These are phyloP conservation scores for Chytriomyces sp. DNA, from an alignment of 192 early-diverging fungal species.

Conservation along the genomic window DNA sequence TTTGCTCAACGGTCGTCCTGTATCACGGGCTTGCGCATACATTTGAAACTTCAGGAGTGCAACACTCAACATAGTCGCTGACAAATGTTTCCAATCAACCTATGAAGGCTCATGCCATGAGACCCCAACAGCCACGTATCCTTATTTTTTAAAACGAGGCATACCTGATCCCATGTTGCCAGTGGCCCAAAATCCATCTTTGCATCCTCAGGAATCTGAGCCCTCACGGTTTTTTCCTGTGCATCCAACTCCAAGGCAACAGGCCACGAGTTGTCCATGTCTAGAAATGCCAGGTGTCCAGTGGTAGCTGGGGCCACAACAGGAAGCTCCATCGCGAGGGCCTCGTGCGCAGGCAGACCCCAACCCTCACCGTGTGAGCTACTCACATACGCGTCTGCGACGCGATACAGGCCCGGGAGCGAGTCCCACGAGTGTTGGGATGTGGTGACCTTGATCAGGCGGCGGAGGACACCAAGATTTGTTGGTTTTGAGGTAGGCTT, in stretches of 20 bases:
- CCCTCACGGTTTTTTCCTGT: background rate
- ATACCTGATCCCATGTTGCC: conserved; percentile 7
- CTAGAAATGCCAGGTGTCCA: background rate
- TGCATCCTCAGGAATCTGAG: background rate
- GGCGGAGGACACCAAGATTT: background rate
- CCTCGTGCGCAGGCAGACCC: conserved; percentile 6
- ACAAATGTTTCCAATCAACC: conserved; percentile 16
- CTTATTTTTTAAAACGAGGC: background rate
- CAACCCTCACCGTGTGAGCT: conserved; percentile 6
- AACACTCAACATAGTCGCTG: background rate
- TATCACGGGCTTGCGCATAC: background rate
- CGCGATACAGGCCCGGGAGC: background rate
- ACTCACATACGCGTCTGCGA: conserved; percentile 14
- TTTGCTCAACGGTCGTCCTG: background rate
- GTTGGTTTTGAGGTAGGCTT: background rate
- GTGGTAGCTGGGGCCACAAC: conserved; percentile 8
- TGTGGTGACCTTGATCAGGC: background rate
- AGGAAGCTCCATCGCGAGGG: conserved; percentile 9
- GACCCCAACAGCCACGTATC: background rate
- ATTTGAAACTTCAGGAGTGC: background rate
- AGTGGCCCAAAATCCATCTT: conserved; percentile 1
- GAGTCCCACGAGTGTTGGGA: background rate
- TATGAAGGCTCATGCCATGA: background rate
- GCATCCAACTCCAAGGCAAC: background rate
- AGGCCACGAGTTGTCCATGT: background rate